These are phyloP conservation scores for Panicum hallii DNA, from an alignment of 202 grass and related monocot species.

Conservation along the genomic window DNA sequence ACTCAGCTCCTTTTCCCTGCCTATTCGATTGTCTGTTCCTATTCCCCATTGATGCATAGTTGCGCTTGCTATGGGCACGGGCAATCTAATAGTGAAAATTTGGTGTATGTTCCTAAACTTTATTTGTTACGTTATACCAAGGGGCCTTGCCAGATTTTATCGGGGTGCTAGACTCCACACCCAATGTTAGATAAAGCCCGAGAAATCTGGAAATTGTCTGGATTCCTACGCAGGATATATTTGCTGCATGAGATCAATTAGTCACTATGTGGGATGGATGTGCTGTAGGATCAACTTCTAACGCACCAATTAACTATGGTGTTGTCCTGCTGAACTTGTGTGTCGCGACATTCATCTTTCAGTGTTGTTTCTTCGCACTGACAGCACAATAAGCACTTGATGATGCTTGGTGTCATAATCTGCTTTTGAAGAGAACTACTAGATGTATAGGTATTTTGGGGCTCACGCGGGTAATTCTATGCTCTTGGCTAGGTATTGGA, in stretches of 20 bases:
- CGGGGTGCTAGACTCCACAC: neutral
- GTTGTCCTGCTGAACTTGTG: neutral
- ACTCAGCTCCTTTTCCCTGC: neutral
- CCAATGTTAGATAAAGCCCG: neutral
- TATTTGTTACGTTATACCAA: neutral
- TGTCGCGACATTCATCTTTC: neutral
- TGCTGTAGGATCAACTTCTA: neutral
- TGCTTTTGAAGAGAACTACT: neutral
- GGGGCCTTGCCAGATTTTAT: neutral
- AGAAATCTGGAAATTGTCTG: neutral
- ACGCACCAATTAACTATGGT: neutral
- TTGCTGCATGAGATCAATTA: neutral
- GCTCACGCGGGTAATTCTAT: conserved; percentile 35
- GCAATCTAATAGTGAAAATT: neutral
- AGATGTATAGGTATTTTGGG: neutral
- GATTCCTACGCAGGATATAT: neutral
- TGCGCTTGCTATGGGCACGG: neutral
- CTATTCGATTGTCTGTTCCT: neutral
- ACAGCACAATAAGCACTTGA: neutral
- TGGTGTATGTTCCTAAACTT: neutral
- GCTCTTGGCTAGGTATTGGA: conserved; percentile 56
- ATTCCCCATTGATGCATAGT: neutral
- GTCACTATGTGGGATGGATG: neutral
- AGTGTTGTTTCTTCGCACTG: neutral
- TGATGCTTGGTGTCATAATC: neutral